Evolutionary conservation across 306 rosid species (phyloP).

Genomic region (Trifolium fragiferum): DNA sequence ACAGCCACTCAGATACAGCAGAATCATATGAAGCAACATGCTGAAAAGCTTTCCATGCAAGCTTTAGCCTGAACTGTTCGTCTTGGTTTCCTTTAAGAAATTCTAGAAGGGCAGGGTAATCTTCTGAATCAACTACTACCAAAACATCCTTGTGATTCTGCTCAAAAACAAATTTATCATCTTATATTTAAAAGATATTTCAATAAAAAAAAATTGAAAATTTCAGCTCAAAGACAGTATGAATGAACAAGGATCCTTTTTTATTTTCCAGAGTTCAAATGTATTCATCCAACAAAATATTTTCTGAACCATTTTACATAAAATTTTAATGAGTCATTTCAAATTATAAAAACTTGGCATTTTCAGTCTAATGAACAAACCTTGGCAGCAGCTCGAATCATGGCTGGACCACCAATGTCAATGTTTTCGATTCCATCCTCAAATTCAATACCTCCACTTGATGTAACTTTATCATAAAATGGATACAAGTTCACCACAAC

Average conservation of each 20-base stretch:
- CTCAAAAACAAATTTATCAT: constrained; percentile 36
- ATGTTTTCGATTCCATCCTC: constrained; percentile 96
- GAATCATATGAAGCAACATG: constrained; percentile 91
- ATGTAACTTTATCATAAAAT: constrained; percentile 83
- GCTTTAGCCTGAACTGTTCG: constrained; percentile 74
- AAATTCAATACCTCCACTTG: constrained; percentile 68
- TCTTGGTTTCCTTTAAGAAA: constrained; percentile 70
- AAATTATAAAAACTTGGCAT: constrained; percentile 11
- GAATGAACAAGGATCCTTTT: background rate
- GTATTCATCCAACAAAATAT: constrained; percentile 1
- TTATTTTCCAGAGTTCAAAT: background rate
- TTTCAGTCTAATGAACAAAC: constrained; percentile 50
- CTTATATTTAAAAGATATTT: constrained; percentile 20
- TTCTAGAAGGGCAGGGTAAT: constrained; percentile 75
- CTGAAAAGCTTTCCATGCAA: constrained; percentile 97
- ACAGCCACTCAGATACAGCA: constrained; percentile 93
- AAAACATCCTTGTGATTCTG: constrained; percentile 95
- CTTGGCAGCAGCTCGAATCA: constrained; percentile 99
- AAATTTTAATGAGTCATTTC: constrained; percentile 13
- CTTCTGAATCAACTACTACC: constrained; percentile 91
- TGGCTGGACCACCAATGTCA: constrained; percentile 96
- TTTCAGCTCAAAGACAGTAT: constrained; percentile 19
- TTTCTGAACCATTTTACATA: constrained; percentile 16
- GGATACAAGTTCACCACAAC: constrained; percentile 96
- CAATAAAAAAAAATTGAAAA: background rate